Evolutionary conservation across 305 asterid genomes (phyloP), one percentile per base, ranked within the genome.

Genomic region (Solanum hybrid): DNA sequence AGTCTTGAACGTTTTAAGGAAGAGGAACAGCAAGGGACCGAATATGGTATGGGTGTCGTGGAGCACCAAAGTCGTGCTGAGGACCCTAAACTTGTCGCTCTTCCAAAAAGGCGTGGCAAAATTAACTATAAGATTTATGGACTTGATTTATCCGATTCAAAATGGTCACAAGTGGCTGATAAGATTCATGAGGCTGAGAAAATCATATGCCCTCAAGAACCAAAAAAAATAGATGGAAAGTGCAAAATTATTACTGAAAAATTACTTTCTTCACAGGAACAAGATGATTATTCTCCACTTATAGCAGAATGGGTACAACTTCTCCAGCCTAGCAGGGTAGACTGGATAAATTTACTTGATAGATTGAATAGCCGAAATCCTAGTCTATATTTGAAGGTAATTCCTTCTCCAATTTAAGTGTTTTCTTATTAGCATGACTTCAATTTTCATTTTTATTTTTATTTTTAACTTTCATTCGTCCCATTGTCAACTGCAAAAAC

Each of bases 71-170:
- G 89, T 41, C 90, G 51, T 78, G 93, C 34, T 34, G 96, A 91
- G 89, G 94, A 89, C 88, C 89, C 91, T 90, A 91, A 91, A 87
- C 91, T 82, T 72, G 90, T 90, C 36, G 81, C 97, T 32, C 96
- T 97, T 90, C 99, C 99, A 31, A 96, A 93, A 93, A 94, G 99
- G 91, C 98, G 94, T 89, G 99, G 99, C 88, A 96, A 93, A 94
- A 89, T 97, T 65, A 96, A 96, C 91, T 96, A 95, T 93, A 96
- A 93, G 93, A 96, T 96, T 87, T 96, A 97, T 92, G 99, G 99
- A 41, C 98, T 97, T 88, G 98, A 96, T 90, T 92, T 97, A 76
- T 97, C 99, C 10, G 93, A 93, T 72, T 92, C 94, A 1, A 95
- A 94, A 90, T 97, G 99, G 99, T 94, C 94, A 89, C 95, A 93